Conservation (phyloP, 352 stramenopile species). For the Pythium rhizo-oryzae region DNA sequence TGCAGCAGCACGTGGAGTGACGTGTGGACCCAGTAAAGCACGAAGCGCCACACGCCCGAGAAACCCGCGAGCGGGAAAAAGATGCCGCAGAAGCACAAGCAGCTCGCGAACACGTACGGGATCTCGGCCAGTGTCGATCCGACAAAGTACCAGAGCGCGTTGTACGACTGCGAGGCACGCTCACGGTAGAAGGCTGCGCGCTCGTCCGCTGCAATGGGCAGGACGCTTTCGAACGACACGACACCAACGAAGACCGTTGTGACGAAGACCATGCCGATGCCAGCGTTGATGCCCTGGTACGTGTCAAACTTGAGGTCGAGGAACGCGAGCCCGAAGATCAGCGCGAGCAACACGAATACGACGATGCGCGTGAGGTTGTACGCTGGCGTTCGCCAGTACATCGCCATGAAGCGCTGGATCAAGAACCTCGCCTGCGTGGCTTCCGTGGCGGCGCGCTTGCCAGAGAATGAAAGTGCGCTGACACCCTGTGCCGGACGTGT, state of each 20-base stretch:
- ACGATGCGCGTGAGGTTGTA: slow-evolving; percentile 72
- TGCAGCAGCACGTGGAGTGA: slow-evolving; percentile 49
- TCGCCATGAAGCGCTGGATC: slow-evolving; percentile 19
- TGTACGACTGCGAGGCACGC: slow-evolving; percentile 72
- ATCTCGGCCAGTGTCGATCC: slow-evolving; percentile 69
- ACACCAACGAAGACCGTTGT: slow-evolving; percentile 60
- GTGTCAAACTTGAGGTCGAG: slow-evolving; percentile 28
- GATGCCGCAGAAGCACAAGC: slow-evolving; percentile 34
- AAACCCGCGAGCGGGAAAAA: slow-evolving; percentile 38
- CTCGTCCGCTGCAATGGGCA: slow-evolving; percentile 41
- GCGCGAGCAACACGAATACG: slow-evolving; percentile 26
- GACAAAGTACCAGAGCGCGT: slow-evolving; percentile 51
- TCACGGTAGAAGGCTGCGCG: slow-evolving; percentile 67
- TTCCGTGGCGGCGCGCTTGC: slow-evolving; percentile 8
- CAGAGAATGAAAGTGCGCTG: neutral
- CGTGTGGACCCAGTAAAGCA: slow-evolving; percentile 67
- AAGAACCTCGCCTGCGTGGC: slow-evolving; percentile 15
- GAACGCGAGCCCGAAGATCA: slow-evolving; percentile 55
- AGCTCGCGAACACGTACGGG: slow-evolving; percentile 33
- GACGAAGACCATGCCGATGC: slow-evolving; percentile 71
- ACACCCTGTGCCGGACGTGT: slow-evolving; percentile 31
- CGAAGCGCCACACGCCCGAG: slow-evolving; percentile 26
- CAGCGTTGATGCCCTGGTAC: slow-evolving; percentile 32
- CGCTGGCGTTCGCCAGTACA: slow-evolving; percentile 72
- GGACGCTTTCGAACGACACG: slow-evolving; percentile 18